Evolutionary conservation across 2,329 filamentous ascomycete species (phyloP).

Genomic region (Pseudocercospora crystallina): DNA sequence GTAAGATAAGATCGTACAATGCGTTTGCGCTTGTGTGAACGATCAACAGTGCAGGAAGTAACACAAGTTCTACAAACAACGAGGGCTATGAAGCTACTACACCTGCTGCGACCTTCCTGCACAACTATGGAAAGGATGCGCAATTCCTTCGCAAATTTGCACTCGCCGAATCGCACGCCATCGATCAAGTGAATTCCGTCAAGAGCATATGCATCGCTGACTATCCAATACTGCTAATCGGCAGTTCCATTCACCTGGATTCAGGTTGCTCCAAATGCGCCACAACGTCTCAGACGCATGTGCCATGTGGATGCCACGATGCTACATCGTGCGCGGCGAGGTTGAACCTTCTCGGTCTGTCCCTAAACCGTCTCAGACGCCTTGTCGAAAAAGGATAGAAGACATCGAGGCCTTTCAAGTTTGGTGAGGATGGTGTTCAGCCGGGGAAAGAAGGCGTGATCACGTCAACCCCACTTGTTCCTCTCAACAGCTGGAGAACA

Average conservation of each 20-base stretch:
- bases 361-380: no score
- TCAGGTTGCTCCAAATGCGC: not conserved
- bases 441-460: slow-evolving; percentile 12
- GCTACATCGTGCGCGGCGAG: not conserved
- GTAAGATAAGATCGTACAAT: not conserved
- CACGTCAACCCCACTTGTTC: slow-evolving; percentile 4
- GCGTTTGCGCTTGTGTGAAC: not conserved
- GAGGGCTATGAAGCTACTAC: not conserved
- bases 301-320: slow-evolving; percentile 19
- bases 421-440: slow-evolving; percentile 4
- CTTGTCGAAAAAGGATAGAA: no score
- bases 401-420: not conserved
- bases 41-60: not conserved
- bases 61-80: not conserved
- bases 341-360: slow-evolving; percentile 1
- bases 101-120: no score
- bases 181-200: slow-evolving; percentile 9
- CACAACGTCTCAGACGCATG: slow-evolving; percentile 6
- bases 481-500: not conserved
- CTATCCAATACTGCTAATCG: slow-evolving; percentile 2
- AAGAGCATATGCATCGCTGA: not conserved
- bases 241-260: not conserved
- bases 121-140: not conserved
- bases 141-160: not conserved
- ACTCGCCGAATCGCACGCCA: slow-evolving; percentile 15